Evolutionary conservation across 1,284 basidiomycete genomes (phyloP).

Genomic region (Ganoderma lingzhi): DNA sequence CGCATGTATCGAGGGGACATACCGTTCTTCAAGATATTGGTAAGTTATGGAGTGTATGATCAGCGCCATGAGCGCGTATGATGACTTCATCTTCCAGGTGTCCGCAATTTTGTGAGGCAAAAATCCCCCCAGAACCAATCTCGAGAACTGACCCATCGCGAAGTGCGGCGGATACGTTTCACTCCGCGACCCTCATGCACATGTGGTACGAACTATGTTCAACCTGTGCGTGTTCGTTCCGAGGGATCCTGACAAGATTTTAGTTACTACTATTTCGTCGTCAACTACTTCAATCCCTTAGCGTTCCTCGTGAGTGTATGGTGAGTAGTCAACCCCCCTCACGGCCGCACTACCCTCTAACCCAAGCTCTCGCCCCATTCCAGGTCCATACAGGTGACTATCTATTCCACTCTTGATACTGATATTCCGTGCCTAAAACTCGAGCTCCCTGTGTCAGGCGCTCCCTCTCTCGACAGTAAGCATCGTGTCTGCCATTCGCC

Average conservation of each 20-base stretch:
- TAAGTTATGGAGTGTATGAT: background rate
- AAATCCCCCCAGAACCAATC: background rate
- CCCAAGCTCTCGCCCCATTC: background rate
- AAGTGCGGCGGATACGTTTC: constrained; percentile 8
- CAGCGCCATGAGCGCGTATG: background rate
- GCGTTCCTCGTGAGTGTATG: constrained; percentile 9
- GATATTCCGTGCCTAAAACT: no score
- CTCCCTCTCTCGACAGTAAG: constrained; percentile 5
- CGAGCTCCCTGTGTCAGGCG: background rate
- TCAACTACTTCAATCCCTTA: constrained; percentile 4
- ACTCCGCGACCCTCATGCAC: constrained; percentile 1
- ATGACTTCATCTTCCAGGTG: background rate
- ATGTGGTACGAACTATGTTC: background rate
- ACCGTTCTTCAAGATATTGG: background rate
- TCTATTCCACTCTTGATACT: background rate
- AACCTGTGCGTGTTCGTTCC: background rate
- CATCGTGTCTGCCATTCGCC: background rate
- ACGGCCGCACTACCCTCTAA: background rate
- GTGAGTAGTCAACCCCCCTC: background rate
- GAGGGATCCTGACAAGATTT: background rate
- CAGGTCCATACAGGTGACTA: constrained; percentile 9
- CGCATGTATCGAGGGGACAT: constrained; percentile 5
- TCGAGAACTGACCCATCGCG: background rate
- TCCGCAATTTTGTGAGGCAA: background rate
- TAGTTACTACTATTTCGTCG: constrained; percentile 14